Evolutionary conservation across 768 basidiomycete genomes (phyloP).

Genomic region (Myochromella boudieri): DNA sequence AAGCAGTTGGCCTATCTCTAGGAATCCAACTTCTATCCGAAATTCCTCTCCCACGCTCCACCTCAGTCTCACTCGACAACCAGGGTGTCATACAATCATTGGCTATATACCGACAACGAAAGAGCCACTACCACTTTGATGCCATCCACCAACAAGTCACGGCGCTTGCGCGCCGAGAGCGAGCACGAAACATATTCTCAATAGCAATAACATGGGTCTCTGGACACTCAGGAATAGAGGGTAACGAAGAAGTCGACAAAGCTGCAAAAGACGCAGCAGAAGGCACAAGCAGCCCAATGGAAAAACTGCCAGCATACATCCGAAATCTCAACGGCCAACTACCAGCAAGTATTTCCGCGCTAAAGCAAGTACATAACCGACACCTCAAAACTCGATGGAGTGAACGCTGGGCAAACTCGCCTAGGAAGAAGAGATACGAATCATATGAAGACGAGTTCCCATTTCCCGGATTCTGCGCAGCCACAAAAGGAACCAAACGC

Average conservation of each 20-base stretch:
- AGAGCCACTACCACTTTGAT: constrained; percentile 6
- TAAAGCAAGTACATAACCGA: background rate
- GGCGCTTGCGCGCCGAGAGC: background rate
- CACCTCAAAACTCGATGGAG: background rate
- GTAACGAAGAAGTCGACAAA: background rate
- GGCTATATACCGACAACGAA: background rate
- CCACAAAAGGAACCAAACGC: background rate
- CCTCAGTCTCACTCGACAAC: background rate
- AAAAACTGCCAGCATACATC: background rate
- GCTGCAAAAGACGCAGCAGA: background rate
- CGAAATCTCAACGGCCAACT: background rate
- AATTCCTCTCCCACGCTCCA: background rate
- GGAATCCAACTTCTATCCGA: constrained; percentile 11
- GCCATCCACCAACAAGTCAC: background rate
- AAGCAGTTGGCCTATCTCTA: constrained; percentile 12
- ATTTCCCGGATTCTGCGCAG: background rate
- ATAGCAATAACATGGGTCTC: background rate
- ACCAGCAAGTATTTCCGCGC: background rate
- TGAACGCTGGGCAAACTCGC: background rate
- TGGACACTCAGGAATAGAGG: background rate
- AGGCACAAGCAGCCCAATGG: background rate
- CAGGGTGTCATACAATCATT: background rate
- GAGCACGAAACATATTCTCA: background rate
- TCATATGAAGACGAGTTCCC: background rate
- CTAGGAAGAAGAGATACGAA: background rate